A percentile compares a stretch with the other conserved stretches of the same genome.
phyloP scores from a whole-genome alignment of 345 rosid species.

The Boechera stricta region DNA sequence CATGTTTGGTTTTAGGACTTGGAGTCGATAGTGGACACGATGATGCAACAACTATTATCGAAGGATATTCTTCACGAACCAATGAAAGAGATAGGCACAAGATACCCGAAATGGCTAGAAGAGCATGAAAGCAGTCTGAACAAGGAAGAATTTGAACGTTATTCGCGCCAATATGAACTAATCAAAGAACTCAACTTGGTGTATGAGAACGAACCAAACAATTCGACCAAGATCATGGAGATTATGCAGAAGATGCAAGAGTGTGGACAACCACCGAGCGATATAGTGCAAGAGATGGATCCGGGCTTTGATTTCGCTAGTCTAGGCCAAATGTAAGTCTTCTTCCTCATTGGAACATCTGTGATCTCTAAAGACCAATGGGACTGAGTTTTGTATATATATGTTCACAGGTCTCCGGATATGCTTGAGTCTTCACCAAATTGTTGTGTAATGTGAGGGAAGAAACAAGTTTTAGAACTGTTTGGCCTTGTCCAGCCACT shows the following conservation, averaged over 20 bases:
- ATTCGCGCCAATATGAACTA: slow-evolving; percentile 70
- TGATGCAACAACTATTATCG: slow-evolving; percentile 98
- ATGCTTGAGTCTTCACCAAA: slow-evolving; percentile 73
- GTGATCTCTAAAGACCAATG: neutral
- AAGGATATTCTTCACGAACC: slow-evolving; percentile 98
- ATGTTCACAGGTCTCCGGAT: slow-evolving; percentile 66
- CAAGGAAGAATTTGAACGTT: slow-evolving; percentile 73
- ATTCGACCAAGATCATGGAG: slow-evolving; percentile 79
- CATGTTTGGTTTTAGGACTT: slow-evolving; percentile 59
- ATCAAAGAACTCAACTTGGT: slow-evolving; percentile 81
- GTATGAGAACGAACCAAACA: slow-evolving; percentile 78
- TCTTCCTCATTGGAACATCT: neutral
- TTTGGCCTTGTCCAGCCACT: slow-evolving; percentile 17
- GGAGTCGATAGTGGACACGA: slow-evolving; percentile 93
- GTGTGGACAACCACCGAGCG: slow-evolving; percentile 97
- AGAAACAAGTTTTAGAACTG: slow-evolving; percentile 17
- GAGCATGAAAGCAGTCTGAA: slow-evolving; percentile 68
- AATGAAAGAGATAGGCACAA: slow-evolving; percentile 90
- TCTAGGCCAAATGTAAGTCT: slow-evolving; percentile 84
- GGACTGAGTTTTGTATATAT: slow-evolving; percentile 10
- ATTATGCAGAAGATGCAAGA: slow-evolving; percentile 99
- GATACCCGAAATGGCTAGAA: slow-evolving; percentile 92
- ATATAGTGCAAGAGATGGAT: slow-evolving; percentile 87
- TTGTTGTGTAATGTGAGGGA: slow-evolving; percentile 80
- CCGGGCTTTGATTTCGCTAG: slow-evolving; percentile 82